Evolutionary conservation across 495 filamentous ascomycete genomes (phyloP), one percentile per base, ranked within the genome.

Genomic region (Penicillium lagena): DNA sequence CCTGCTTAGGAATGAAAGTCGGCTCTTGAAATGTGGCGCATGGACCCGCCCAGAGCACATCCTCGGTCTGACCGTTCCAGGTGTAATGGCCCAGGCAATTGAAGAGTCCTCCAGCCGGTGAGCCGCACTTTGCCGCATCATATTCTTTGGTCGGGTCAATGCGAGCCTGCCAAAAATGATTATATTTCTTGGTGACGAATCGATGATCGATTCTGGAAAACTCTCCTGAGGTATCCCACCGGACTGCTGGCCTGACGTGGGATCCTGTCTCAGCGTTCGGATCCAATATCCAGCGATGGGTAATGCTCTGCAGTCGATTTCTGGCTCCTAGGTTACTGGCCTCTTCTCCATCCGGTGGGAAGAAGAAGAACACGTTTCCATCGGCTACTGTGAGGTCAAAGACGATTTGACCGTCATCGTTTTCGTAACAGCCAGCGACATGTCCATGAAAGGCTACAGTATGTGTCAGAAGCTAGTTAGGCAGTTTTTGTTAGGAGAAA

Each of bases 181-280:
- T 59, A 50, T 80, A 80, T 9, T 62, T 61, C 51, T 74, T 74
- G 17, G 75, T 72, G 7, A 71, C 59, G 31, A 64, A 70, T 2
- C 77, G 68, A 46, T 81, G 77, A 48, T 80, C 78, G 45, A 81
- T 77, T 12, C 76, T 66, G 5, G 75, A 77, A 64, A 80, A 80
- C 54, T 81, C 77, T 14, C 43, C 42, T 13, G 73, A 72, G 40
- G 70, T 74, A 7, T 70, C 70, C 4, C 56, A 22, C 22, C 22
- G 51, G 58, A 71, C 45, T 28, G 64, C 7, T 5, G 54, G 40
- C 15, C 68, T 57, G 33, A 51, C 58, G 15, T 67, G 53, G 8
- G 35, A 40, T 12, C 40, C 32, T 11, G 43, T 35, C 1, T 34
- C 28, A 4, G 29, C 17, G 7, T 22, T 29, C 12, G 43, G 43